Conservation (phyloP, 345 rosid genomes). For the Sonneratia caseolaris region DNA sequence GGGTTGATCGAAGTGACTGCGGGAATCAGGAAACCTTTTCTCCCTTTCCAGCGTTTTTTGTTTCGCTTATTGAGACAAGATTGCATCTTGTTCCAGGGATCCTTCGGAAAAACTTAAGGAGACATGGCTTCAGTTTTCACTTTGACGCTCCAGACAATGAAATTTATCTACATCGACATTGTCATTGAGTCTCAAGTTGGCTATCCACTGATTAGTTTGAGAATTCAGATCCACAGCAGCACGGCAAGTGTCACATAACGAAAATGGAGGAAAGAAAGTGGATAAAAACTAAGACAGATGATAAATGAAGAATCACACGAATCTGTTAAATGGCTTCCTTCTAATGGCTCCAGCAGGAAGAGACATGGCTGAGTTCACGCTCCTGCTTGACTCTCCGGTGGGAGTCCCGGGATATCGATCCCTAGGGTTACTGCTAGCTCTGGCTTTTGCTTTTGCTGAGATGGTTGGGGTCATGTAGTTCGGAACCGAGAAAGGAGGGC, state of each 20-base stretch:
- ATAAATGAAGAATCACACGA: conserved; percentile 44
- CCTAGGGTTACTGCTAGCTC: conserved; percentile 63
- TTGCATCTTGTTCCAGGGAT: too few relatives aligned
- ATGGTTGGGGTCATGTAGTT: conserved; percentile 80
- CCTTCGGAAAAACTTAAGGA: too few relatives aligned
- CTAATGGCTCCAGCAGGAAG: conserved; percentile 63
- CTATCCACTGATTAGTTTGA: background rate
- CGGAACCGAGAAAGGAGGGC: conserved; percentile 82
- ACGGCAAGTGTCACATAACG: background rate
- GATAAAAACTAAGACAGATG: background rate
- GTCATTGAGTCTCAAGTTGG: background rate
- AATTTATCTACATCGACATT: too few relatives aligned
- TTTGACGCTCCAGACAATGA: too few relatives aligned
- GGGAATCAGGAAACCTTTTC: too few relatives aligned
- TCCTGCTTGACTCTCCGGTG: conserved; percentile 38
- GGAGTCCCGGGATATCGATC: conserved; percentile 57
- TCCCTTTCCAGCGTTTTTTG: too few relatives aligned
- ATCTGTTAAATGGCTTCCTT: conserved; percentile 83
- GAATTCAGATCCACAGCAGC: too few relatives aligned
- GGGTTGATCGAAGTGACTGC: too few relatives aligned
- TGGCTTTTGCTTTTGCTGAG: conserved; percentile 69
- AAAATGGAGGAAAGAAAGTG: background rate
- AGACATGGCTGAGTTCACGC: conserved; percentile 60
- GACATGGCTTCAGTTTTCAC: too few relatives aligned
- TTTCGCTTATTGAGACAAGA: too few relatives aligned